Percentiles rank a stretch among this genome's conserved stretches.
Evolutionary conservation across 495 filamentous ascomycete genomes (phyloP).

Genomic region (Symbiotaphrina buchneri): DNA sequence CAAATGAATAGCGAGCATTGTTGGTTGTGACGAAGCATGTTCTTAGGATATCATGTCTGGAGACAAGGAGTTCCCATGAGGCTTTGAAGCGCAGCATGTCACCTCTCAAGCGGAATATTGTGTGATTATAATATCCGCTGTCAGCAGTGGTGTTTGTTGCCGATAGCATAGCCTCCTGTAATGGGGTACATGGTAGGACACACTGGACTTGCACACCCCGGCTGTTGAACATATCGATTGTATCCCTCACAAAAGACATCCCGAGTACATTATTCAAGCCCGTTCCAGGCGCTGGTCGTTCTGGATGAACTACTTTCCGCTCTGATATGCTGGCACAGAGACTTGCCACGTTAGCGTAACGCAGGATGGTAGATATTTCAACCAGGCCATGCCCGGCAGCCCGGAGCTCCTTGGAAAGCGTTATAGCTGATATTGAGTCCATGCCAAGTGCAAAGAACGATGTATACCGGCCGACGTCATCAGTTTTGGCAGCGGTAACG

Average conservation of each 20-base stretch:
- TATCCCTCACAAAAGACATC: slow-evolving; percentile 11
- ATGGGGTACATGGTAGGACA: slow-evolving; percentile 55
- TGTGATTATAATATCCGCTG: slow-evolving; percentile 29
- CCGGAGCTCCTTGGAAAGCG: slow-evolving; percentile 29
- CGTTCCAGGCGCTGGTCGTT: neutral
- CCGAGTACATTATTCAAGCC: slow-evolving; percentile 12
- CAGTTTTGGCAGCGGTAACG: slow-evolving; percentile 20
- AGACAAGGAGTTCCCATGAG: slow-evolving; percentile 25
- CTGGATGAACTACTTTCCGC: neutral
- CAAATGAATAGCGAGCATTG: slow-evolving; percentile 22
- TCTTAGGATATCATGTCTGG: slow-evolving; percentile 38
- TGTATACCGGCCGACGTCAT: slow-evolving; percentile 20
- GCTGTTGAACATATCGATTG: slow-evolving; percentile 12
- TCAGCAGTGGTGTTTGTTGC: slow-evolving; percentile 14
- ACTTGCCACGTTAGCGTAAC: slow-evolving; percentile 28
- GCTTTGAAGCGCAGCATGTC: slow-evolving; percentile 16
- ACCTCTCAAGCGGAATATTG: slow-evolving; percentile 22
- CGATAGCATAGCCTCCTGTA: slow-evolving; percentile 65
- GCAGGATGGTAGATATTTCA: slow-evolving; percentile 39
- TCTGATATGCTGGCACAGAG: neutral
- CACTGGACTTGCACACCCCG: slow-evolving; percentile 17
- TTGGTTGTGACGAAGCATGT: slow-evolving; percentile 36
- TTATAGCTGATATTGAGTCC: slow-evolving; percentile 65
- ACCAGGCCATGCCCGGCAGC: slow-evolving; percentile 17
- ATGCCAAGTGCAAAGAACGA: slow-evolving; percentile 45